Percentiles rank a stretch among this genome's conserved stretches.
Conservation (phyloP, 495 filamentous ascomycete genomes). For the Bacidia rubella region DNA sequence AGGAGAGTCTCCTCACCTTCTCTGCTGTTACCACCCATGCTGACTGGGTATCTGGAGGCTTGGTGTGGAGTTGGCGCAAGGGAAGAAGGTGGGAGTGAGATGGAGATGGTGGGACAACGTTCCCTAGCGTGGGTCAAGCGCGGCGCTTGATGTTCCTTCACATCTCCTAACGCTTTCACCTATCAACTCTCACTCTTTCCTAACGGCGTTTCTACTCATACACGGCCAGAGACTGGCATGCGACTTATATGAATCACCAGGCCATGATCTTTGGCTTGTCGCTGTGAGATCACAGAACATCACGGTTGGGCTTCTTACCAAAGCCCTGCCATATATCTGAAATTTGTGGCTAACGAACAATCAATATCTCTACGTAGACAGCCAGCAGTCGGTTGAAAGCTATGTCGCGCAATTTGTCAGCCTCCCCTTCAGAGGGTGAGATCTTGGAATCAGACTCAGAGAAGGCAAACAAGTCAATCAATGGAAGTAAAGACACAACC, state of each 20-base stretch:
- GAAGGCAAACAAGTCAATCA: constrained; percentile 66
- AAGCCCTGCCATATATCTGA: constrained; percentile 18
- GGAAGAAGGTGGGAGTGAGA: no score
- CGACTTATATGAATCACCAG: no score
- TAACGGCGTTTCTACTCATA: no score
- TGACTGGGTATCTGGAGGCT: constrained; percentile 17
- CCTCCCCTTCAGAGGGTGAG: constrained; percentile 64
- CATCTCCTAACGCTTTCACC: no score
- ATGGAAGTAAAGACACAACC: constrained; percentile 58
- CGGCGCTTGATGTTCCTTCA: no score
- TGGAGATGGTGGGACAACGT: no score
- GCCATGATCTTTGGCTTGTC: background rate
- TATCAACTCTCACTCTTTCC: no score
- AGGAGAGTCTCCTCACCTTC: constrained; percentile 33
- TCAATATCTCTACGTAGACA: background rate
- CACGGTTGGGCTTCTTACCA: constrained; percentile 26
- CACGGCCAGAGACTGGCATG: no score
- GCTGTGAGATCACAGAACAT: background rate
- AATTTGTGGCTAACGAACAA: constrained; percentile 20
- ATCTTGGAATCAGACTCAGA: constrained; percentile 64
- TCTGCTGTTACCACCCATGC: constrained; percentile 57
- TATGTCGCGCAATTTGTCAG: constrained; percentile 31
- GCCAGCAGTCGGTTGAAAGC: constrained; percentile 15
- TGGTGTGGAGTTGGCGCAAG: background rate
- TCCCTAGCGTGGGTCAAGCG: no score